Conservation (phyloP, 208 protist species). For the Leishmania amazonensis region DNA sequence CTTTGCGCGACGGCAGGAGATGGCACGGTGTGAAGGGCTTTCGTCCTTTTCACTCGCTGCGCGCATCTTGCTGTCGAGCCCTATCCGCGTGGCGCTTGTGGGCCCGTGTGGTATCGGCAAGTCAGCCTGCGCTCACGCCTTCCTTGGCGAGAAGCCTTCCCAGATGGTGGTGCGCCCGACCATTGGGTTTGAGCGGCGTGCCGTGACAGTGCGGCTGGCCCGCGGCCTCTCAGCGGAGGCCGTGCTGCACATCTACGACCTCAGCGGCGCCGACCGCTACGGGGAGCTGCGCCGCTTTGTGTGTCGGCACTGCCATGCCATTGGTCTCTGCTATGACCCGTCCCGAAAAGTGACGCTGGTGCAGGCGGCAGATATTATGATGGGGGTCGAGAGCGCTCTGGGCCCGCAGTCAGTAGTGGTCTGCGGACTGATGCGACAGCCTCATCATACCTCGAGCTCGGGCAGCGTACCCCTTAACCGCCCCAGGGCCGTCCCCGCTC, state of each 20-base stretch:
- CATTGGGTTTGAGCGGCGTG: constrained; percentile 59
- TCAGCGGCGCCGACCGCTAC: constrained; percentile 71
- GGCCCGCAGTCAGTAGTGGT: constrained; percentile 82
- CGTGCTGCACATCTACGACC: constrained; percentile 71
- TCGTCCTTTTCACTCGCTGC: constrained; percentile 73
- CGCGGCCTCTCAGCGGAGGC: constrained; percentile 60
- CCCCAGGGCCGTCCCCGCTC: not conserved
- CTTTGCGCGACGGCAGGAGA: constrained; percentile 75
- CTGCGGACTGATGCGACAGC: constrained; percentile 56
- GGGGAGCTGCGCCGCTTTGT: constrained; percentile 74
- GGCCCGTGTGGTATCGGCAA: constrained; percentile 78
- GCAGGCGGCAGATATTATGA: constrained; percentile 84
- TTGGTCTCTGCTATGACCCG: constrained; percentile 85
- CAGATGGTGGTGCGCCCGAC: constrained; percentile 47
- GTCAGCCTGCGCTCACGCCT: constrained; percentile 49
- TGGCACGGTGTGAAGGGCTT: constrained; percentile 76
- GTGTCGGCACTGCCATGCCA: constrained; percentile 69
- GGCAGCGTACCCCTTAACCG: not conserved
- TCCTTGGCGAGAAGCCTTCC: constrained; percentile 31
- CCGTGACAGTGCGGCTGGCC: constrained; percentile 40
- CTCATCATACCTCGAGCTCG: not conserved
- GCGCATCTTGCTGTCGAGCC: constrained; percentile 68
- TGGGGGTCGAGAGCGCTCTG: constrained; percentile 62
- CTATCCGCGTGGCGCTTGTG: constrained; percentile 77
- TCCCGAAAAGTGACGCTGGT: constrained; percentile 70